A percentile compares a stretch with the other conserved stretches of the same genome.
Evolutionary conservation across 148 eudicot species (phyloP).

Genomic region (Oxyria digyna): DNA sequence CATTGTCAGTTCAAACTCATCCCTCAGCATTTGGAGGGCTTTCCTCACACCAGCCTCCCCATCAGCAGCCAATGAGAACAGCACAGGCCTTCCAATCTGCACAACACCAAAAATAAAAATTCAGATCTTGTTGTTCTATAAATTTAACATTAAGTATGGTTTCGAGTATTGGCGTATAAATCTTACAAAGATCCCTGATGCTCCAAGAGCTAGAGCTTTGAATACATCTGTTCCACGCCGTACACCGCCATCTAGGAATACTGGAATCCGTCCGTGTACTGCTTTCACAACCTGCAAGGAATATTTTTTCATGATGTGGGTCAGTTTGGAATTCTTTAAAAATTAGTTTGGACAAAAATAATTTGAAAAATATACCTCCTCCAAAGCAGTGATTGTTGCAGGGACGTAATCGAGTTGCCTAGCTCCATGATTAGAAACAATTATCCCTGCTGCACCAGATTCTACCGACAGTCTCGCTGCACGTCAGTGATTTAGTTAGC

Average conservation of each 20-base stretch:
- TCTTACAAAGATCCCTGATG: conserved; percentile 93
- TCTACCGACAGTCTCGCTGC: conserved; percentile 78
- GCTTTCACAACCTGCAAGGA: conserved; percentile 82
- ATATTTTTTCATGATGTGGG: too few relatives aligned
- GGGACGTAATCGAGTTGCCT: conserved; percentile 98
- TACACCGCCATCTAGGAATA: conserved; percentile 94
- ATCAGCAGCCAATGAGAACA: conserved; percentile 84
- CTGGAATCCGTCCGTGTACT: conserved; percentile 84
- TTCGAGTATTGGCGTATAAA: neutral
- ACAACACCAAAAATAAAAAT: neutral
- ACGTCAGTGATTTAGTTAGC: neutral
- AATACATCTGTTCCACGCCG: conserved; percentile 99
- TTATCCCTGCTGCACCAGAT: conserved; percentile 90
- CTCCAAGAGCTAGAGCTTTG: conserved; percentile 97
- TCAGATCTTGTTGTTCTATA: too few relatives aligned
- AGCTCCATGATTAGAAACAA: conserved; percentile 97
- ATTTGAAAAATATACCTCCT: conserved; percentile 74
- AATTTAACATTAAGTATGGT: neutral
- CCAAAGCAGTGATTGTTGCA: conserved; percentile 88
- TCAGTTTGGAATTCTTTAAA: too few relatives aligned
- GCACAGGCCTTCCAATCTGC: conserved; percentile 89
- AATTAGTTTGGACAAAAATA: too few relatives aligned
- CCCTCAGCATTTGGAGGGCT: conserved; percentile 80
- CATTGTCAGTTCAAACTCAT: conserved; percentile 92
- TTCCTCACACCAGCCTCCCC: conserved; percentile 86